Evolutionary conservation across 352 stramenopile species (phyloP).

Genomic region (Pythium oligandrum): DNA sequence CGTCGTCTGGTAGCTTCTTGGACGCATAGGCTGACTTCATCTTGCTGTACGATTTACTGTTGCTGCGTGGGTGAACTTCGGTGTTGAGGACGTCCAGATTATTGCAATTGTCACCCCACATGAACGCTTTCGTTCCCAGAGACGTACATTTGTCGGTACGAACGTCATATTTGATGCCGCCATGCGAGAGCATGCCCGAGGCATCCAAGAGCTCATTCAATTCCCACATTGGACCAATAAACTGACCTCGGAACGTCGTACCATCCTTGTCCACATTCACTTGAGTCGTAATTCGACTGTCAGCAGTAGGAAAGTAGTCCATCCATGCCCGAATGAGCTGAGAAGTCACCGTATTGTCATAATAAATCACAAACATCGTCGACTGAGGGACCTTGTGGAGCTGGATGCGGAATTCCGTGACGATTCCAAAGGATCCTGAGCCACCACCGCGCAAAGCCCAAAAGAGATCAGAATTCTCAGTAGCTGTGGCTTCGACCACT

Average conservation of each 20-base stretch:
- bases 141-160: slow-evolving; percentile 37
- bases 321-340: slow-evolving; percentile 41
- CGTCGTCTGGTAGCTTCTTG: slow-evolving; percentile 29
- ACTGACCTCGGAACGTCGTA: slow-evolving; percentile 35
- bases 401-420: slow-evolving; percentile 47
- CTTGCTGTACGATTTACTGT: slow-evolving; percentile 42
- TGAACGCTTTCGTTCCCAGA: slow-evolving; percentile 45
- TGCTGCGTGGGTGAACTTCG: slow-evolving; percentile 18
- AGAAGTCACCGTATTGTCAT: slow-evolving; percentile 25
- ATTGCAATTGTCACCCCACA: slow-evolving; percentile 36
- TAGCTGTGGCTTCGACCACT: slow-evolving; percentile 35
- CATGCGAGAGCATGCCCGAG: slow-evolving; percentile 29
- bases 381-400: slow-evolving; percentile 35
- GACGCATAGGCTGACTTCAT: slow-evolving; percentile 49
- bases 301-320: slow-evolving; percentile 43
- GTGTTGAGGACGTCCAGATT: slow-evolving; percentile 27
- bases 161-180: slow-evolving; percentile 28
- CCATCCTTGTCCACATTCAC: slow-evolving; percentile 31
- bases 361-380: slow-evolving; percentile 41
- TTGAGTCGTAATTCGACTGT: slow-evolving; percentile 45
- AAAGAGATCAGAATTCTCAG: slow-evolving; percentile 35
- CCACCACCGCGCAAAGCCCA: slow-evolving; percentile 47
- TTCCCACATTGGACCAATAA: slow-evolving; percentile 30
- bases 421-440: slow-evolving; percentile 47
- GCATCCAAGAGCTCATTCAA: slow-evolving; percentile 28